Base-by-base conservation (phyloP, 768 basidiomycete genomes). In the Lactifluus rugatus region DNA sequence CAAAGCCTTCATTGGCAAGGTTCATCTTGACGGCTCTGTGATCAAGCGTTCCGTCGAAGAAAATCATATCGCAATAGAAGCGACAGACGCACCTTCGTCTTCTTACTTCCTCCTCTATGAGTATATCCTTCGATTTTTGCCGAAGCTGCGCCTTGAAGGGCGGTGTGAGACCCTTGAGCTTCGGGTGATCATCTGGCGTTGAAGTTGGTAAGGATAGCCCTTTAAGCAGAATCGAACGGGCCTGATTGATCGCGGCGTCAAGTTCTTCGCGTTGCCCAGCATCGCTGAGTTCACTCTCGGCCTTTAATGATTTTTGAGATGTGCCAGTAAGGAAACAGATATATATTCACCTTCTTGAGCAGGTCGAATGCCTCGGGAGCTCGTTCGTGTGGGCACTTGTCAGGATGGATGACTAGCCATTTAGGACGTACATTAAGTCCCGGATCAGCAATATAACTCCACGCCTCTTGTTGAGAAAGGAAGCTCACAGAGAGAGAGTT, bases 351-450 rank as follows among this genome's bases (percentile, higher is more conserved):
- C 82, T 96, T 95, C 76, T 96, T 96, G 48, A 96, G 78, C 34
- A 92, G 68, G 70, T 95, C 93, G 69, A 96, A 96, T 1, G 93
- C 93, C 72, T 96, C 91, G 66, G 91, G 86, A 51, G 91, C 89
- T 66, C 84, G 82, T 28, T 81, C 77, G 73, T 96, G 91, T 69
- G 89, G 76, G 66, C 88, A 87, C 79, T 98, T 99, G 77, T 99
- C 96, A 61, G 96, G 96, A 78, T 99, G 96, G 67, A 99, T 97
- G 72, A 96, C 90, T 93, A 69, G 61, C 62, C 65, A 65, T 71
- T 60, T 55, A 71, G 61, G 74, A 78, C 75, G 76, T 78, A 77
- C 77, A 54, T 48, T 54, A 49, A 53, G 50, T 32, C 28, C 42
- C 57, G 23, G 47, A 48, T 66, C 51, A 65, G 62, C 61, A 56